These are phyloP conservation scores for Trichosporon faecale DNA, from an alignment of 1,284 basidiomycete genomes.

Conservation along the genomic window DNA sequence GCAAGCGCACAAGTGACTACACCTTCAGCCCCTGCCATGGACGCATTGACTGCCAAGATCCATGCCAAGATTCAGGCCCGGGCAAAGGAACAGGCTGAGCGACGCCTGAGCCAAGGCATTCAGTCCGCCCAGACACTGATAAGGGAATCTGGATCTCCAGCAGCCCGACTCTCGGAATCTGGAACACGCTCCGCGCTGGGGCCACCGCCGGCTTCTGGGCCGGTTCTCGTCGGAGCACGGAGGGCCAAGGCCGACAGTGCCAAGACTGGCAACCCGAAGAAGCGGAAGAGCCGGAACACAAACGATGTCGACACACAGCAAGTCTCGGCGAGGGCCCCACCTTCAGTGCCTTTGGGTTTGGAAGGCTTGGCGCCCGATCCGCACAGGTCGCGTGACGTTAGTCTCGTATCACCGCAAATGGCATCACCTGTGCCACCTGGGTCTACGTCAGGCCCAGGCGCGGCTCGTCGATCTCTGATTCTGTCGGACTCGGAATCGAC, in stretches of 20 bases:
- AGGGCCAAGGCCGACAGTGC: neutral
- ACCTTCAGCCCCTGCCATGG: neutral
- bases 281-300: neutral
- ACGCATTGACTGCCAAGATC: conserved; percentile 5
- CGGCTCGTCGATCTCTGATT: neutral
- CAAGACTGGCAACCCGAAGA: neutral
- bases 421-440: neutral
- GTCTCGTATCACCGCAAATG: neutral
- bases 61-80: conserved; percentile 8
- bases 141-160: neutral
- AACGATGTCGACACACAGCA: neutral
- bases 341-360: neutral
- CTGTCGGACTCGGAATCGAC: conserved; percentile 4
- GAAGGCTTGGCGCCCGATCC: neutral
- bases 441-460: neutral
- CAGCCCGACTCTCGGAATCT: neutral
- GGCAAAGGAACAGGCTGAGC: neutral
- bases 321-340: neutral
- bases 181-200: neutral
- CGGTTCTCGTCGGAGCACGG: neutral
- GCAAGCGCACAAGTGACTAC: neutral
- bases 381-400: neutral
- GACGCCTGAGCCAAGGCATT: neutral
- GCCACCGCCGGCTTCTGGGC: neutral
- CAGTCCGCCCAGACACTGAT: neutral